Base-by-base conservation (phyloP, 139 green algal species). In the Chlorella sp. region DNA sequence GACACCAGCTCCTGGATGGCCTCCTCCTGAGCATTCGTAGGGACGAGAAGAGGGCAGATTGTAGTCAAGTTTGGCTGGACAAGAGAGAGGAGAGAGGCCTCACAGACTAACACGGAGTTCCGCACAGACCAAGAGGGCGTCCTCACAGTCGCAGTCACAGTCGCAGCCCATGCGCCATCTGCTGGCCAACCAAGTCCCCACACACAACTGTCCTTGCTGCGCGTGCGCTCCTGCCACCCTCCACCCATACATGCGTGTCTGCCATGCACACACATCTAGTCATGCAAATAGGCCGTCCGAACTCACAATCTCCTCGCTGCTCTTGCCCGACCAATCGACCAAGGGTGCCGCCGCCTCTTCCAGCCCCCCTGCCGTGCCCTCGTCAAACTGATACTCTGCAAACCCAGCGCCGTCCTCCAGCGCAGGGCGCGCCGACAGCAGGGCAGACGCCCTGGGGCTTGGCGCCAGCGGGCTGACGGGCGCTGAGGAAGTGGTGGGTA, bases 1-100 rank as follows among this genome's bases (percentile, higher is more conserved):
- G 28, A 26, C 42, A 88, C 24, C 81, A 93, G 85, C 71, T 81
- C 37, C 71, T 68, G 64, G 48, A 93, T 89, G 71, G 89, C 48
- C 73, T 60, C 79, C 60, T 93, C 90, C 86, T 91, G 88, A 36
- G 28, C 9, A 32, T 15, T 34, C 57, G 28, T 40, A 42, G 28
- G 26, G 40, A 9, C 5, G 37, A 12, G 60, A 22, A 26, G 12
- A 42, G 26, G 42, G 11, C 3, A 14, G 16, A 53, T 42, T 12
- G 48, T 18, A 40, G 48, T 15, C 12, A 15, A 32, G 80, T 9
- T 18, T 15, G 16, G 9, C 48, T 9, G 48, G 28, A 68, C 4
- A 85, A 37, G 79, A 22, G 32, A 81, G 34, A 28, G 16, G 21
- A 71, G 69, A 21, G 37, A 3, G 32, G 32, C 68, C 68, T 19